Conservation (phyloP, 2,329 filamentous ascomycete species). For the Leptographium lundbergii region DNA sequence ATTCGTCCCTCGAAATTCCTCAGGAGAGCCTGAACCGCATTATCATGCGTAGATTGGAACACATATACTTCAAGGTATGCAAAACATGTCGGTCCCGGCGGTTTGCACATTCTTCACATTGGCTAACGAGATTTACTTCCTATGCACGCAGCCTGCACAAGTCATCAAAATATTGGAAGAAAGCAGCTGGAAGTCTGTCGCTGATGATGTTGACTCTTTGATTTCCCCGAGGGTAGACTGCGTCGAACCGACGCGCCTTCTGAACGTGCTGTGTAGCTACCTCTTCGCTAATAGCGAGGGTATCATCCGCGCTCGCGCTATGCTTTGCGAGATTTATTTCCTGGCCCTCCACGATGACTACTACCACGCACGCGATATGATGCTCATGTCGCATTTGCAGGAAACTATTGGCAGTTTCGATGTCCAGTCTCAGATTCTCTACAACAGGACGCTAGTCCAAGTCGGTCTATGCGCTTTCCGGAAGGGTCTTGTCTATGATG, state of each 20-base stretch:
- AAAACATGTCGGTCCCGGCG: too few relatives aligned
- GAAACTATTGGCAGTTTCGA: conserved; percentile 96
- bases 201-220: conserved; percentile 55
- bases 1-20: conserved; percentile 55
- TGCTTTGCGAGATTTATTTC: conserved; percentile 99
- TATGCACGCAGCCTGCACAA: conserved; percentile 53
- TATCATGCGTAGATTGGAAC: conserved; percentile 86
- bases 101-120: neutral
- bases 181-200: conserved; percentile 78
- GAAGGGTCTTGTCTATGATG: conserved; percentile 90
- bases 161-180: conserved; percentile 91
- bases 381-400: conserved; percentile 98
- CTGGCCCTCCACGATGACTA: conserved; percentile 94
- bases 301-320: conserved; percentile 88
- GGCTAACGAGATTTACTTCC: neutral
- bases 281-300: conserved; percentile 90
- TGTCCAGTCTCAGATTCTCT: conserved; percentile 92
- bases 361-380: conserved; percentile 96
- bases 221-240: conserved; percentile 64
- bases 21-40: conserved; percentile 88
- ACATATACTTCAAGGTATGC: conserved; percentile 91
- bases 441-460: conserved; percentile 95
- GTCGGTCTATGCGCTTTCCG: conserved; percentile 98
- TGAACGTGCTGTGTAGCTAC: conserved; percentile 85
- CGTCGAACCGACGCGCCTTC: conserved; percentile 59